phyloP scores from a whole-genome alignment of 169 alveolate genomes.

The Plasmodium inui region DNA sequence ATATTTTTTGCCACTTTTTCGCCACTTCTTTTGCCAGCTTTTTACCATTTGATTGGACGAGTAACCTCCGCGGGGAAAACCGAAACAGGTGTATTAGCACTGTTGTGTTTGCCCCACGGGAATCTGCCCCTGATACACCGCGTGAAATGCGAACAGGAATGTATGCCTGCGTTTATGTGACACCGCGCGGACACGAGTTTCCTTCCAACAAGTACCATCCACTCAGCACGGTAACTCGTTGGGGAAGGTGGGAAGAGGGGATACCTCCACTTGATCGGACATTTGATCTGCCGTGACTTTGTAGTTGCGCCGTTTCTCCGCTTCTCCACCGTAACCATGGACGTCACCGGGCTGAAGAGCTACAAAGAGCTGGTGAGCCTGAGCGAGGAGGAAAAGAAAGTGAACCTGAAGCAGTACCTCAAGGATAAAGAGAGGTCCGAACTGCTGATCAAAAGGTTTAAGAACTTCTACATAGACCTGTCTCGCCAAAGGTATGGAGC shows the following conservation, averaged over 20 bases:
- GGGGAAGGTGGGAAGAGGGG: background rate
- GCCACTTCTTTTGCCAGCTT: background rate
- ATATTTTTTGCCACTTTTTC: background rate
- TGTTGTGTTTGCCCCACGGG: background rate
- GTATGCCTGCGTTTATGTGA: background rate
- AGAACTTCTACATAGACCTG: constrained; percentile 44
- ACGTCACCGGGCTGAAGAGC: constrained; percentile 42
- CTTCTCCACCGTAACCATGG: constrained; percentile 21
- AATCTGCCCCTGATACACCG: background rate
- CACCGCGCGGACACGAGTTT: background rate
- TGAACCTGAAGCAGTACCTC: constrained; percentile 52
- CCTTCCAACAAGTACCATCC: background rate
- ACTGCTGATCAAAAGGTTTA: constrained; percentile 41
- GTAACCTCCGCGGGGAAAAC: background rate
- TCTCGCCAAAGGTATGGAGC: constrained; percentile 71
- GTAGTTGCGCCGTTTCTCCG: background rate
- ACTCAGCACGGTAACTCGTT: background rate
- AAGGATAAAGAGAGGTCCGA: constrained; percentile 61
- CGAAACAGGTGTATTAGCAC: background rate
- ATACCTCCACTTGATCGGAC: background rate
- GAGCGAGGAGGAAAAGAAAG: constrained; percentile 48
- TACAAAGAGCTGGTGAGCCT: constrained; percentile 39
- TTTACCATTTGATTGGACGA: background rate
- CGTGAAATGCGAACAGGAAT: background rate
- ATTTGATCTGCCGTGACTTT: background rate